Evolutionary conservation across 2,329 filamentous ascomycete genomes (phyloP), one percentile per base, ranked within the genome.

Genomic region (Colletotrichum karsti): DNA sequence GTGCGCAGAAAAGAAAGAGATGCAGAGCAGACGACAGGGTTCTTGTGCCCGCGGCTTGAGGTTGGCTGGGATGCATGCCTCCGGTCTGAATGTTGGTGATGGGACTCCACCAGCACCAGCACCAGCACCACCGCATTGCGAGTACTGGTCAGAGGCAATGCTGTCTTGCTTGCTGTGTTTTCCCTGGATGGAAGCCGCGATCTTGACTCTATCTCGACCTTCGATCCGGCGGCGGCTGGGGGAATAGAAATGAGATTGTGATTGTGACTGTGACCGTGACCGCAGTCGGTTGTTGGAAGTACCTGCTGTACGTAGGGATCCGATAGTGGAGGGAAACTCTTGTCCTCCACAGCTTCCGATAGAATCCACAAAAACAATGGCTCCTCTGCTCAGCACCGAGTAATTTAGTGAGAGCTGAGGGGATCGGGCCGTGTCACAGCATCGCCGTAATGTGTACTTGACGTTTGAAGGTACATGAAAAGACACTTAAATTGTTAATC

Each of bases 341-440:
- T 44, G 24, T 30, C 54, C 54, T 57, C 54, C 39, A 33, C 54
- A 44, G 26, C 18, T 57, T 33, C 51, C 33, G 51, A 35, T 35
- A 12, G 30, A 55, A 39, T 33, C 28, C 48, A 54, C 18, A 54
- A 41, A 55, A 46, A 48, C 58, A 15, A 54, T 35, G 35, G 48
- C 26, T 12, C n/a, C 13, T 33, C 46, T 44, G 20, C 24, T 22
- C 46, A 20, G 58, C 46, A 44, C 26, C 48, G 15, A 44, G 37
- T 18, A 54, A 54, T 54, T 37, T 28, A 48, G 53, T 24, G 42
- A 12, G 37, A 24, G 54, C 41, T 48, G 50, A 67, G 51, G n/a
- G 64, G 60, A 64, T 64, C 60, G 62, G 64, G 55, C 60, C 59
- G 48, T 51, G 64, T 67, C 63, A 56, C 59, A 51, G 51, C 51